Evolutionary conservation across 768 basidiomycete genomes (phyloP).

Genomic region (Trametes gibbosa): DNA sequence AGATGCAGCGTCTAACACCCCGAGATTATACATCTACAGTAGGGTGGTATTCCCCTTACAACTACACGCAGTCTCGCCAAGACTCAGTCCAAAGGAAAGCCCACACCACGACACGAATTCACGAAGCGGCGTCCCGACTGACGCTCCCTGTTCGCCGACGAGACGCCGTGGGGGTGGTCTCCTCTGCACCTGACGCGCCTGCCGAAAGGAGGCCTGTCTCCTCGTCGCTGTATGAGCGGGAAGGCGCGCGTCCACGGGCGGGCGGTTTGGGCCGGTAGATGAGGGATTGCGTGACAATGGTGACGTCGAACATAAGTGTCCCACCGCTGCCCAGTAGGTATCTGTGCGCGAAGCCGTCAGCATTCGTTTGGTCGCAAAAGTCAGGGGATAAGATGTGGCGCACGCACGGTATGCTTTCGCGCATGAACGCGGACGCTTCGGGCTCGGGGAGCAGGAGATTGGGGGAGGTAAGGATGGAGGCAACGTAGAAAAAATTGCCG

Average conservation of each 20-base stretch:
- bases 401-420: slow-evolving; percentile 83
- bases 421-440: slow-evolving; percentile 62
- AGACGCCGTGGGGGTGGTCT: slow-evolving; percentile 19
- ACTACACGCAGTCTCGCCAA: slow-evolving; percentile 1
- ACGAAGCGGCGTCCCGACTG: slow-evolving; percentile 1
- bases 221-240: slow-evolving; percentile 23
- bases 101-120: neutral
- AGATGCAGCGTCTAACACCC: slow-evolving; percentile 8
- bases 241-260: slow-evolving; percentile 21
- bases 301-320: slow-evolving; percentile 89
- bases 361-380: neutral
- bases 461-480: slow-evolving; percentile 83
- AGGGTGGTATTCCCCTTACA: slow-evolving; percentile 4
- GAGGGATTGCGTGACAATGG: slow-evolving; percentile 83
- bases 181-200: slow-evolving; percentile 18
- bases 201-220: slow-evolving; percentile 32
- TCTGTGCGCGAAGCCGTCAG: slow-evolving; percentile 26
- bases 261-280: slow-evolving; percentile 55
- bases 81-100: neutral
- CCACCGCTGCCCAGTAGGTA: slow-evolving; percentile 92
- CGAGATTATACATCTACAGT: slow-evolving; percentile 11
- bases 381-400: neutral
- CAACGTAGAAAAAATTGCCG: slow-evolving; percentile 91
- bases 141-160: slow-evolving; percentile 24
- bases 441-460: slow-evolving; percentile 54